Evolutionary conservation across 805 yeast species (phyloP).

Genomic region (Saccharomycopsis sp.): DNA sequence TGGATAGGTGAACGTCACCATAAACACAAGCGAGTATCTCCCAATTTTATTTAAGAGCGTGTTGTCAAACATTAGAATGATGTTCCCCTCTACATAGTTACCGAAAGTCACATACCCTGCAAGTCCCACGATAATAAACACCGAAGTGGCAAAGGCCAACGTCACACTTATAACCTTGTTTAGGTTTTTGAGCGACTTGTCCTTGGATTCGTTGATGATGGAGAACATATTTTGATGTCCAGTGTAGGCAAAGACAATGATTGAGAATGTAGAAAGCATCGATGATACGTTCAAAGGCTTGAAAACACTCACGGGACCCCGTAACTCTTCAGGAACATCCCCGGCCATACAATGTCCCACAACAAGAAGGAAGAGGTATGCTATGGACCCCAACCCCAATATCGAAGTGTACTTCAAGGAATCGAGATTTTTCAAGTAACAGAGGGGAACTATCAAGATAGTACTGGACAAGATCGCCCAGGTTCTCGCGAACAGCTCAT

Average conservation of each 20-base stretch:
- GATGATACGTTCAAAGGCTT: slow-evolving; percentile 38
- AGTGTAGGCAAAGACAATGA: slow-evolving; percentile 72
- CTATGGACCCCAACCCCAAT: slow-evolving; percentile 62
- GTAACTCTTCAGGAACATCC: slow-evolving; percentile 37
- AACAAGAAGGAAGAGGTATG: slow-evolving; percentile 51
- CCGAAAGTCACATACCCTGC: slow-evolving; percentile 74
- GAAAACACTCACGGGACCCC: slow-evolving; percentile 38
- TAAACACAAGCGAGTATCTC: slow-evolving; percentile 54
- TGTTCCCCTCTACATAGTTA: slow-evolving; percentile 54
- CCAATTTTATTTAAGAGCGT: slow-evolving; percentile 41
- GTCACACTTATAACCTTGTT: slow-evolving; percentile 40
- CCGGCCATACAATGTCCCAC: slow-evolving; percentile 41
- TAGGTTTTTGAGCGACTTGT: slow-evolving; percentile 44
- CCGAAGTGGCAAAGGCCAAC: slow-evolving; percentile 43
- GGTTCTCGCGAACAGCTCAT: slow-evolving; percentile 26
- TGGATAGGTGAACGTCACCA: slow-evolving; percentile 75
- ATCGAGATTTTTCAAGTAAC: slow-evolving; percentile 56
- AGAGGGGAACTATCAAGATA: slow-evolving; percentile 53
- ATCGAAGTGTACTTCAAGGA: slow-evolving; percentile 64
- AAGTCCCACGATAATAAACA: slow-evolving; percentile 61
- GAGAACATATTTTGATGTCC: slow-evolving; percentile 79
- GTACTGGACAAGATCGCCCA: slow-evolving; percentile 43
- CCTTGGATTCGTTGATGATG: slow-evolving; percentile 61
- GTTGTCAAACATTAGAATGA: slow-evolving; percentile 59
- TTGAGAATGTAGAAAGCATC: slow-evolving; percentile 58